Evolutionary conservation across 768 basidiomycete genomes (phyloP).

Genomic region (Tricholoma terreum): DNA sequence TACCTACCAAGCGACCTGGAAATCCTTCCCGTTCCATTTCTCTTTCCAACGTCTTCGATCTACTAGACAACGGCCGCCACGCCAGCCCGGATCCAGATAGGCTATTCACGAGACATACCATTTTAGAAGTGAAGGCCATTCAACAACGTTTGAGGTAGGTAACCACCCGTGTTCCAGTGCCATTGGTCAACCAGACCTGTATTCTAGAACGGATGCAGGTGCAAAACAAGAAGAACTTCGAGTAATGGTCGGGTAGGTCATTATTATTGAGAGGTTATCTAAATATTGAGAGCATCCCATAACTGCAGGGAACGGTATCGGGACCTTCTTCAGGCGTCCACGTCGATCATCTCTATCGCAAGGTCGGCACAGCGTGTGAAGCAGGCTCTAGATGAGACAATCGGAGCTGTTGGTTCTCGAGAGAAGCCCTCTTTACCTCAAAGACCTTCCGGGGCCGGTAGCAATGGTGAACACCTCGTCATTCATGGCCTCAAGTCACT

Average conservation of each 20-base stretch:
- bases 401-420: slow-evolving; percentile 47
- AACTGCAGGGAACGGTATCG: slow-evolving; percentile 86
- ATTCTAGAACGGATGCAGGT: slow-evolving; percentile 69
- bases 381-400: slow-evolving; percentile 61
- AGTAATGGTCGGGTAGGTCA: slow-evolving; percentile 88
- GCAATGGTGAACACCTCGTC: slow-evolving; percentile 36
- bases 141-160: slow-evolving; percentile 68
- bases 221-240: slow-evolving; percentile 85
- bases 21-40: slow-evolving; percentile 14
- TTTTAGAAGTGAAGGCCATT: slow-evolving; percentile 64
- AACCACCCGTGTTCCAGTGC: slow-evolving; percentile 2
- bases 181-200: background rate
- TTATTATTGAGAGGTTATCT: background rate
- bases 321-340: slow-evolving; percentile 81
- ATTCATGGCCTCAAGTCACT: slow-evolving; percentile 1
- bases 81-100: slow-evolving; percentile 61
- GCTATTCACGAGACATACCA: slow-evolving; percentile 66
- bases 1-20: background rate
- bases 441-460: slow-evolving; percentile 33
- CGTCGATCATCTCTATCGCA: slow-evolving; percentile 77
- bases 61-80: slow-evolving; percentile 16
- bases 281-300: slow-evolving; percentile 34
- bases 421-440: slow-evolving; percentile 43
- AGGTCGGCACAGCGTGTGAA: slow-evolving; percentile 64
- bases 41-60: slow-evolving; percentile 15